A percentile compares a stretch with the other conserved stretches of the same genome.
These are phyloP conservation scores for Yamadazyma atlantica DNA, from an alignment of 1,139 yeast species.

Conservation along the genomic window DNA sequence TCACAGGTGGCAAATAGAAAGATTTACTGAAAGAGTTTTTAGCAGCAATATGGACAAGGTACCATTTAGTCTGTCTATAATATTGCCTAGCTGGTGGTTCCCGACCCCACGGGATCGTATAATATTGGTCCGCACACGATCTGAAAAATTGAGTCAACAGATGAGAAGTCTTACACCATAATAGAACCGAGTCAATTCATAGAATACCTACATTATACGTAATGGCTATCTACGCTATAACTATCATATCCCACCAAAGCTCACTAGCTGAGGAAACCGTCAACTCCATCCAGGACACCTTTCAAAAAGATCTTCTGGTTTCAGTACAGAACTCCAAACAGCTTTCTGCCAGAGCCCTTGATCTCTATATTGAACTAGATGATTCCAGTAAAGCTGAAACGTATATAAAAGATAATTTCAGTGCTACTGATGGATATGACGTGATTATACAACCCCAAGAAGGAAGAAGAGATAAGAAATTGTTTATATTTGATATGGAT, in stretches of 20 bases:
- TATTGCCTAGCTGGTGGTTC: no score
- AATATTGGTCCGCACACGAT: no score
- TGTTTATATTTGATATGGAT: slow-evolving; percentile 96
- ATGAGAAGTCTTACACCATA: background rate
- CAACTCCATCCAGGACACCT: background rate
- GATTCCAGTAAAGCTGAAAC: slow-evolving; percentile 6
- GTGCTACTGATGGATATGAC: slow-evolving; percentile 24
- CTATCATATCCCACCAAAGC: slow-evolving; percentile 19
- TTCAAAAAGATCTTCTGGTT: slow-evolving; percentile 1
- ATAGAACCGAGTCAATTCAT: no score
- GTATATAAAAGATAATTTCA: slow-evolving; percentile 14
- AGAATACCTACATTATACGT: no score
- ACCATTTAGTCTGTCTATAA: no score
- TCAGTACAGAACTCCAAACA: slow-evolving; percentile 4
- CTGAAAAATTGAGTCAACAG: background rate
- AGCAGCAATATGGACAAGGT: no score
- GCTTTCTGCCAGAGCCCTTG: slow-evolving; percentile 21
- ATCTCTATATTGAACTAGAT: slow-evolving; percentile 12
- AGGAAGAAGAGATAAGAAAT: slow-evolving; percentile 50
- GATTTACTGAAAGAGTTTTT: no score
- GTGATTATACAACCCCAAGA: slow-evolving; percentile 31
- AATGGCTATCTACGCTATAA: slow-evolving; percentile 20
- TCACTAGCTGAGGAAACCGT: slow-evolving; percentile 4
- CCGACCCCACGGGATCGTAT: no score
- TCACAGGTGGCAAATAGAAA: no score